phyloP scores from a whole-genome alignment of 192 early-diverging fungal genomes.

The Coemansia sp. region DNA sequence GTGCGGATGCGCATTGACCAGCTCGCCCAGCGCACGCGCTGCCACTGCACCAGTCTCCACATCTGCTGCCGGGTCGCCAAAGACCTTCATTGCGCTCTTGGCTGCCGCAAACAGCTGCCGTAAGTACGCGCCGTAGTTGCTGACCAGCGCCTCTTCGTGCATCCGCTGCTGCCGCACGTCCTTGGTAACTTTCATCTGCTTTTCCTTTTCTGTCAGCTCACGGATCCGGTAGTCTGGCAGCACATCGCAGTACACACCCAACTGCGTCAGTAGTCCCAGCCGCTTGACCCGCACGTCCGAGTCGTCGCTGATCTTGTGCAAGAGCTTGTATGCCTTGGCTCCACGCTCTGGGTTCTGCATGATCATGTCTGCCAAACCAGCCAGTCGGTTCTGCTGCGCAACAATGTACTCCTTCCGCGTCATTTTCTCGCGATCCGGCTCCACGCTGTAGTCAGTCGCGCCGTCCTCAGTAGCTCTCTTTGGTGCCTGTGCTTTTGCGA shows the following conservation, averaged over 20 bases:
- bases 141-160: conserved; percentile 81
- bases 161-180: conserved; percentile 88
- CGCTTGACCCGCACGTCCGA: conserved; percentile 68
- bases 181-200: conserved; percentile 74
- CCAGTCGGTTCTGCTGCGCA: conserved; percentile 78
- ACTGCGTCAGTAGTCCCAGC: conserved; percentile 81
- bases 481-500: neutral
- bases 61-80: conserved; percentile 35
- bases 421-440: conserved; percentile 44
- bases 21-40: conserved; percentile 79
- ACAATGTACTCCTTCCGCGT: conserved; percentile 63
- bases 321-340: conserved; percentile 62
- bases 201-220: conserved; percentile 81
- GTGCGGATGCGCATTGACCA: conserved; percentile 82
- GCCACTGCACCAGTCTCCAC: conserved; percentile 63
- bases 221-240: conserved; percentile 95
- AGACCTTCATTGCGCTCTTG: conserved; percentile 43
- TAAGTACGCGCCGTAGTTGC: conserved; percentile 85
- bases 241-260: conserved; percentile 94
- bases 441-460: conserved; percentile 19
- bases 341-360: conserved; percentile 84
- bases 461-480: neutral
- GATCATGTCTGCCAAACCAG: conserved; percentile 73
- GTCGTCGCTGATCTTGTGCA: conserved; percentile 69
- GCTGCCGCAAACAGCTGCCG: conserved; percentile 66